These are phyloP conservation scores for Cladorrhinum sp. DNA, from an alignment of 2,329 filamentous ascomycete species.

Conservation along the genomic window DNA sequence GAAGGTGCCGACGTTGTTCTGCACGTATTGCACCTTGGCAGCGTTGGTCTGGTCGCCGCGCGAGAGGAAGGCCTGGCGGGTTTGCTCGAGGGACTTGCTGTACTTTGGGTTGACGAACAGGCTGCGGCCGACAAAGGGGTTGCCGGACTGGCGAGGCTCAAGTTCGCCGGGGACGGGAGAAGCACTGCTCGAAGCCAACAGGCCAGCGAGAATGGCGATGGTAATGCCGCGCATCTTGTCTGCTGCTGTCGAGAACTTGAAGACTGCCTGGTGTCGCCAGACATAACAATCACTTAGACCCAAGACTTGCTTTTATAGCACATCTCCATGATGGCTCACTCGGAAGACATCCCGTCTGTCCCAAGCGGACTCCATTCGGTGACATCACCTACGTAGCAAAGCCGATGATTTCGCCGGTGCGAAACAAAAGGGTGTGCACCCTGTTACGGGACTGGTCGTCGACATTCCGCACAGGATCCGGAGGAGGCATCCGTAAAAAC, in stretches of 20 bases:
- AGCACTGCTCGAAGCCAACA: constrained; percentile 8
- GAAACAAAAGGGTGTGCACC: no score
- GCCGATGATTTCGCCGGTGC: no score
- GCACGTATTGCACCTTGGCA: constrained; percentile 37
- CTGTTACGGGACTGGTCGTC: no score
- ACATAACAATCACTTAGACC: no score
- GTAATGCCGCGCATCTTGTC: constrained; percentile 6
- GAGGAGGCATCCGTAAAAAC: no score
- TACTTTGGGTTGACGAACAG: constrained; percentile 45
- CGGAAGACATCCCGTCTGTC: no score
- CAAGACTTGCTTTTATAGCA: no score
- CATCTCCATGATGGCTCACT: no score
- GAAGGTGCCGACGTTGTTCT: constrained; percentile 40
- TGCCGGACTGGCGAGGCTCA: constrained; percentile 24
- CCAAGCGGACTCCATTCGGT: no score
- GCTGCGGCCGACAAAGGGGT: constrained; percentile 47
- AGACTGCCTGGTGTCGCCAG: not conserved
- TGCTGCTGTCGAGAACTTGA: not conserved
- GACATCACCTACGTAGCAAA: no score
- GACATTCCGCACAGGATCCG: no score
- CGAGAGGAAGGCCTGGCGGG: constrained; percentile 29
- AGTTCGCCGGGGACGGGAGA: constrained; percentile 13
- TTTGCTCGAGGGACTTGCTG: constrained; percentile 38
- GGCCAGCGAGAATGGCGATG: constrained; percentile 9
- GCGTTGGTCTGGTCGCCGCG: constrained; percentile 41